These are phyloP conservation scores for Trichosporon faecale DNA, from an alignment of 1,284 basidiomycete species.

Conservation along the genomic window DNA sequence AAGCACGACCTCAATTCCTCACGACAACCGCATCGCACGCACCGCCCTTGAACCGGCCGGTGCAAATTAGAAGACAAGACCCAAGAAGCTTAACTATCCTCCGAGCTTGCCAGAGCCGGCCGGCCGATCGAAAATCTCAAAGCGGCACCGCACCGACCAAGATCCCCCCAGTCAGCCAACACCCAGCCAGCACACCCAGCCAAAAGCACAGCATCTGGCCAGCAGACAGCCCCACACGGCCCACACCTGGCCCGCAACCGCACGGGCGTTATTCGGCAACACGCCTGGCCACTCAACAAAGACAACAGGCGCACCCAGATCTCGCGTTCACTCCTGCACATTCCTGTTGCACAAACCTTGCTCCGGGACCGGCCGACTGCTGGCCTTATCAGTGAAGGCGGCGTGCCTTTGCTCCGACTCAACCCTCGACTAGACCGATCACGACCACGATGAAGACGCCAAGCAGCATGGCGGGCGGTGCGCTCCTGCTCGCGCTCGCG, in stretches of 20 bases:
- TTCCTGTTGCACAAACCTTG: background rate
- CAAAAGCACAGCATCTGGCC: background rate
- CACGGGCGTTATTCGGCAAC: slow-evolving; percentile 3
- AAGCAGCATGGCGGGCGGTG: background rate
- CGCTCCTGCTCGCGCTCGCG: slow-evolving; percentile 14
- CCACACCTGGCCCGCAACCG: background rate
- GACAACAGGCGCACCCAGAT: background rate
- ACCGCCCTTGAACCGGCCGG: background rate
- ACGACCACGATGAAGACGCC: slow-evolving; percentile 8
- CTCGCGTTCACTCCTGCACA: background rate
- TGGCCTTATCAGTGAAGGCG: background rate
- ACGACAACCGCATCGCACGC: background rate
- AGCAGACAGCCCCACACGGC: background rate
- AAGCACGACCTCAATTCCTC: background rate
- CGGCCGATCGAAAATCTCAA: background rate
- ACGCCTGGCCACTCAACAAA: background rate
- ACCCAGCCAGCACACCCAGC: background rate
- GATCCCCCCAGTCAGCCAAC: background rate
- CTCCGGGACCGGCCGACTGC: background rate
- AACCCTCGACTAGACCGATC: background rate
- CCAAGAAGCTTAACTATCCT: background rate
- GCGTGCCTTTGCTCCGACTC: background rate
- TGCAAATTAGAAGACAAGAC: background rate
- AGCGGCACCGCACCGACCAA: background rate
- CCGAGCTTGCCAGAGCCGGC: background rate